Evolutionary conservation across 2,329 filamentous ascomycete species (phyloP), one percentile per base, ranked within the genome.

Genomic region (Chaetomium globosum): DNA sequence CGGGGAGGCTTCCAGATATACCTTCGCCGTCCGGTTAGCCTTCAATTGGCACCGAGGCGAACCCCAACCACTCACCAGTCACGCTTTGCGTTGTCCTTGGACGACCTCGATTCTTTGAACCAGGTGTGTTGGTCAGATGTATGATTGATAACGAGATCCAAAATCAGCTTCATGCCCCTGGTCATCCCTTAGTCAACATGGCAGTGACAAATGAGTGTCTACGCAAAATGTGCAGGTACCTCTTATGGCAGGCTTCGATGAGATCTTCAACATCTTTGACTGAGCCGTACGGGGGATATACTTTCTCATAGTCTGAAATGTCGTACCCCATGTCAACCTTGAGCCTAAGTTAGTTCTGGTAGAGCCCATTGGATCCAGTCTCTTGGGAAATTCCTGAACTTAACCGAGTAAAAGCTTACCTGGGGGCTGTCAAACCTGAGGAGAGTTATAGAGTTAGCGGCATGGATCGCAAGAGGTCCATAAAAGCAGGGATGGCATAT

Each of bases 101-200:
- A 87, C 43, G 83, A 83, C 59, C 85, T 80, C 2, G 87, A 89
- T 72, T 90, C 83, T 56, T 85, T 80, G 76, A 92, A 92, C 89
- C 89, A 93, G 3, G 81, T 80, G 71, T 91, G 88, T 73, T 90
- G 82, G 68, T 89, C 85, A 2, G 86, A 89, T 0, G 89, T 92
- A 74, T 94, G 90, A 70, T 93, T 94, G 67, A 93, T 83, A 1
- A 93, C 90, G 3, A 93, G 80, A 72, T 93, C 90, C 65, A 93
- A 82, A 64, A 93, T 86, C 12, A 93, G 77, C 69, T 85, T 86
- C 84, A 93, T 90, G 3, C 83, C 86, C 4, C 87, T 81, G 23
- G 19, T 19, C 43, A 5, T 19, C 2, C 10, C 49, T 69, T 26
- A 64, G 60, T 28, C 12, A 6, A 30, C 43, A 36, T 26, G 19